Evolutionary conservation across 179 eudicot species (phyloP), one percentile per base, ranked within the genome.

Genomic region (Camellia oleifera): DNA sequence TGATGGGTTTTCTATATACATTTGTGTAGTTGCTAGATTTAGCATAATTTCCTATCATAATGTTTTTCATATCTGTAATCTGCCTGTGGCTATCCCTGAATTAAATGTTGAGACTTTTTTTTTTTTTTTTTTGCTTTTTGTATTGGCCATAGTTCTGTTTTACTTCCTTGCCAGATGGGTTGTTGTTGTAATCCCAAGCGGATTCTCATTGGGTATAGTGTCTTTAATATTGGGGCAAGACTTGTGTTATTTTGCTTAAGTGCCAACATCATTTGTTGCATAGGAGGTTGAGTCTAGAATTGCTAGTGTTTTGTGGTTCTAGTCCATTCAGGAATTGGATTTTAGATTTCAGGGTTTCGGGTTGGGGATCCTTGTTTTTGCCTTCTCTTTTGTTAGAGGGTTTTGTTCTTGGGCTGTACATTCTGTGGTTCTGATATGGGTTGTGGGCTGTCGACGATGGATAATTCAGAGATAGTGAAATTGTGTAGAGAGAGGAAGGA

Each of bases 401-500:
- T 18, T 17, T 72, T 50, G 62, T 54, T 23, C 46, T 26, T 73
- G 63, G 42, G 20, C 54, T 54, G 8, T 73, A 20, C 61, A 72
- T 26, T 62, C 40, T 54, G 18, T 53, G 15, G 61, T 72, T 52
- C 18, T 42, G 77, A 58, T 4, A 74, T 74, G 77, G 77, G 77
- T 58, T 74, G 77, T 44, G 66, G 50, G 5, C 4, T 40, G 17
- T 74, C 77, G 44, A 74, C 15, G 66, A 42, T 58, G 66, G 66
- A 40, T 18, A 53, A 74, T 17, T 74, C 52, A 58, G 66, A 57
- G 48, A 20, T 74, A 17, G 50, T 74, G 66, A 58, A 42, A 3
- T 17, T 57, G 26, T 75, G 78, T 60, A 60, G 69, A 75, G 26
- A 75, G 32, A 75, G 78, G 78, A 75, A 75, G 78, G 20, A 75